Evolutionary conservation across 192 early-diverging fungal genomes (phyloP), one percentile per base, ranked within the genome.

Genomic region (Coemansia sp.): DNA sequence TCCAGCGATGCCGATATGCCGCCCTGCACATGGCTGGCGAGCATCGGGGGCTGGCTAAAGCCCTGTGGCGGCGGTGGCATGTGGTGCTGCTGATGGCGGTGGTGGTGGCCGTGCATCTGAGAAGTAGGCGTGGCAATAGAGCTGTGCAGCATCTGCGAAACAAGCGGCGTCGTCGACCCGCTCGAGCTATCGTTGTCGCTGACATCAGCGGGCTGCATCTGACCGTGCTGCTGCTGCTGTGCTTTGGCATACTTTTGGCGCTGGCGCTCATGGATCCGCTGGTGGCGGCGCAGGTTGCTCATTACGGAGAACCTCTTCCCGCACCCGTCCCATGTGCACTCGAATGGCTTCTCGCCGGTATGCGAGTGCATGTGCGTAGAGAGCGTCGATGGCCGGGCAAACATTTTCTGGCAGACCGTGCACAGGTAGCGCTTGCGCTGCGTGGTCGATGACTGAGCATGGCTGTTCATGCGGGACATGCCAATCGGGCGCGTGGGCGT

Each of bases 231-330:
- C 61, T 74, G 77, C 60, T 80, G 71, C 19, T 79, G 67, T 29
- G 68, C 70, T 22, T 68, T 70, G 25, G 69, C 68, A 25, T 75
- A 67, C 65, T 81, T 81, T 37, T 63, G 49, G n/a, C 69, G 24
- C 78, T 82, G 79, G 8, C 82, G 69, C 58, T 84, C 68, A 56
- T 89, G 88, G 58, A 87, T 86, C 38, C 84, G 77, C 69, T 77
- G 82, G 62, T 90, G 89, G 17, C 89, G 84, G 22, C 89, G 80
- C 65, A 90, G 71, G 62, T 90, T 90, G 71, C 88, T 89, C 62
- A 88, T 82, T 35, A 90, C 89, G 9, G 89, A 90, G 68, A 90
- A 90, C 43, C 77, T 69, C 67, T 88, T 85, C 19, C 87, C 88
- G 63, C 89, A 90, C n/a, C 85, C 71, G 49, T 84, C 83, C 42